Conservation (phyloP, 2,329 filamentous ascomycete species). For the Anthostomella pinea region DNA sequence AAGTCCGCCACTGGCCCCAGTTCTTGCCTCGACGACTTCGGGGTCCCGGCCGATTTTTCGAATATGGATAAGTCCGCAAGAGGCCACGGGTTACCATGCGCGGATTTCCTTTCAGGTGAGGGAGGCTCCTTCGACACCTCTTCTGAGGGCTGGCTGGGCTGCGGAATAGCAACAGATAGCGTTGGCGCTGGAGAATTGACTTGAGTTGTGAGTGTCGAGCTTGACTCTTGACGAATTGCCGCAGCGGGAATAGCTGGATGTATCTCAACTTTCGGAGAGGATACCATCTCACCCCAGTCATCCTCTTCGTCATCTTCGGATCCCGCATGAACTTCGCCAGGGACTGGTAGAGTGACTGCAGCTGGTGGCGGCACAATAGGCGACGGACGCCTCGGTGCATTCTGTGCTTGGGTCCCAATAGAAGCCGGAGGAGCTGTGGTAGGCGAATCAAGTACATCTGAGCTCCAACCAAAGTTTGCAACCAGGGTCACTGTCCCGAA, state of each 20-base stretch:
- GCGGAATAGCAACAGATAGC: constrained; percentile 12
- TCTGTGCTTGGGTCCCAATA: neutral
- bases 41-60: constrained; percentile 14
- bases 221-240: neutral
- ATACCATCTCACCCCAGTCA: constrained; percentile 62
- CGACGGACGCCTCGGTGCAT: neutral
- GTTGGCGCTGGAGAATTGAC: constrained; percentile 4
- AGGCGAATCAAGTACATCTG: constrained; percentile 9
- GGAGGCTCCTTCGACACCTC: constrained; percentile 1
- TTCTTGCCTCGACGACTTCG: constrained; percentile 6
- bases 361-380: neutral
- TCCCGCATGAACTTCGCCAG: constrained; percentile 3
- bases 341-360: neutral
- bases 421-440: neutral
- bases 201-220: neutral
- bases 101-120: constrained; percentile 3
- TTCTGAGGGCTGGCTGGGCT: constrained; percentile 5
- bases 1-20: constrained; percentile 12
- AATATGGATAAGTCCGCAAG: constrained; percentile 22
- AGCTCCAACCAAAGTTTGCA: constrained; percentile 26
- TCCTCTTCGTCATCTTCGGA: constrained; percentile 46
- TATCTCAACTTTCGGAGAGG: constrained; percentile 32
- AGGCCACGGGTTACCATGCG: constrained; percentile 17
- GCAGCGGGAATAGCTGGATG: constrained; percentile 3
- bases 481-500: neutral